Conservation (phyloP, 352 stramenopile species). For the Phytophthora melonis region DNA sequence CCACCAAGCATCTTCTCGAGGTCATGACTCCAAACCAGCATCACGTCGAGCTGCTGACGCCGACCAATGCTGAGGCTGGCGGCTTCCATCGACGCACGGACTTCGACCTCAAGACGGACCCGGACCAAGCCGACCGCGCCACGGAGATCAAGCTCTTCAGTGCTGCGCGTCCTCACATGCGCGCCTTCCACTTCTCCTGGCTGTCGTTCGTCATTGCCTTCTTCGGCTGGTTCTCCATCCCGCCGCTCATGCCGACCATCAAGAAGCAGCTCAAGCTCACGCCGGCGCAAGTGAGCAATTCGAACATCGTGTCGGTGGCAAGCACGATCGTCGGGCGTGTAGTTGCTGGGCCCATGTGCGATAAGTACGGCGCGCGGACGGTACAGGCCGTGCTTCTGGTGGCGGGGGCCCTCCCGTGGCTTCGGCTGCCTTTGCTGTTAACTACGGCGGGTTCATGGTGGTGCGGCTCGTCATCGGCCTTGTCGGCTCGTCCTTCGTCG, state of each 20-base stretch:
- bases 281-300: slow-evolving; percentile 87
- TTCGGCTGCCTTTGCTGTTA: slow-evolving; percentile 82
- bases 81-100: slow-evolving; percentile 9
- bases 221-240: slow-evolving; percentile 94
- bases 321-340: slow-evolving; percentile 92
- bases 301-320: slow-evolving; percentile 88
- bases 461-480: slow-evolving; percentile 94
- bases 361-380: slow-evolving; percentile 89
- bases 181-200: slow-evolving; percentile 93
- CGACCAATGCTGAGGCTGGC: slow-evolving; percentile 1
- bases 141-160: slow-evolving; percentile 78
- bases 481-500: slow-evolving; percentile 85
- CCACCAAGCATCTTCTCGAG: not conserved
- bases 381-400: slow-evolving; percentile 80
- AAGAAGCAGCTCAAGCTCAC: slow-evolving; percentile 80
- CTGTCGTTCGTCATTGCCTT: slow-evolving; percentile 94
- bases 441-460: slow-evolving; percentile 61
- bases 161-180: slow-evolving; percentile 90
- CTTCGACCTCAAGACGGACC: slow-evolving; percentile 42
- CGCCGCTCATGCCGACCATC: slow-evolving; percentile 57
- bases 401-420: slow-evolving; percentile 82
- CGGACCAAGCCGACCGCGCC: slow-evolving; percentile 37
- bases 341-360: slow-evolving; percentile 90
- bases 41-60: slow-evolving; percentile 7
- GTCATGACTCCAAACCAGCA: not conserved